A percentile compares a stretch with the other conserved stretches of the same genome.
Evolutionary conservation across 768 basidiomycete species (phyloP).

Genomic region (Mycena sanguinolenta): DNA sequence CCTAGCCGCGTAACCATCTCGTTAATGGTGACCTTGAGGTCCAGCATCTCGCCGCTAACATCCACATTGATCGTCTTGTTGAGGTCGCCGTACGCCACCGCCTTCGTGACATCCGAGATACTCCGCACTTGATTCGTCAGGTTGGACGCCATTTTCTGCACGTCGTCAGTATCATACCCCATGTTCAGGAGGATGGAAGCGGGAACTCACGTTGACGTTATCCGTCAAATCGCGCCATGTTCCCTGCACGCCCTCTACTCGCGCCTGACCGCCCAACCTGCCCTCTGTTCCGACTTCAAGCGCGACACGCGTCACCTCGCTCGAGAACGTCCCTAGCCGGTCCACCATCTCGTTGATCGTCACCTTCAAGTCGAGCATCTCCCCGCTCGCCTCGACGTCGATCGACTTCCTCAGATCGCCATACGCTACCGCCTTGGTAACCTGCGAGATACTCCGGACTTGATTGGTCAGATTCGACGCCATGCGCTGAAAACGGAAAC

Average conservation of each 20-base stretch:
- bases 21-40: constrained; percentile 37
- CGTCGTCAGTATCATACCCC: background rate
- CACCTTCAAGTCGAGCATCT: constrained; percentile 37
- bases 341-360: constrained; percentile 39
- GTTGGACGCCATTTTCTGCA: constrained; percentile 65
- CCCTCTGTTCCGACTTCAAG: constrained; percentile 35
- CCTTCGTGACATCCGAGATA: constrained; percentile 36
- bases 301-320: constrained; percentile 33
- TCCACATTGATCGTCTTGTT: constrained; percentile 29
- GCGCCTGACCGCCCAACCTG: constrained; percentile 31
- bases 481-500: constrained; percentile 1
- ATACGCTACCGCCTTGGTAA: constrained; percentile 34
- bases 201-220: constrained; percentile 48
- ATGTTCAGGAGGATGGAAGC: background rate
- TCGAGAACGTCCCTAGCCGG: constrained; percentile 32
- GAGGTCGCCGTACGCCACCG: constrained; percentile 34
- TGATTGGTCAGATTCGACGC: constrained; percentile 29
- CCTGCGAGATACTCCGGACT: constrained; percentile 24
- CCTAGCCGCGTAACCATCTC: constrained; percentile 58
- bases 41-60: constrained; percentile 35
- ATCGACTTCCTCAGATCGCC: constrained; percentile 31
- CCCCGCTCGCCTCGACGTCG: constrained; percentile 34
- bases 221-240: constrained; percentile 36
- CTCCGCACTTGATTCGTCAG: constrained; percentile 47
- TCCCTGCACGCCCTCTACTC: constrained; percentile 37